Evolutionary conservation across 441 rosid genomes (phyloP).

Genomic region (Jatropha podagrica): DNA sequence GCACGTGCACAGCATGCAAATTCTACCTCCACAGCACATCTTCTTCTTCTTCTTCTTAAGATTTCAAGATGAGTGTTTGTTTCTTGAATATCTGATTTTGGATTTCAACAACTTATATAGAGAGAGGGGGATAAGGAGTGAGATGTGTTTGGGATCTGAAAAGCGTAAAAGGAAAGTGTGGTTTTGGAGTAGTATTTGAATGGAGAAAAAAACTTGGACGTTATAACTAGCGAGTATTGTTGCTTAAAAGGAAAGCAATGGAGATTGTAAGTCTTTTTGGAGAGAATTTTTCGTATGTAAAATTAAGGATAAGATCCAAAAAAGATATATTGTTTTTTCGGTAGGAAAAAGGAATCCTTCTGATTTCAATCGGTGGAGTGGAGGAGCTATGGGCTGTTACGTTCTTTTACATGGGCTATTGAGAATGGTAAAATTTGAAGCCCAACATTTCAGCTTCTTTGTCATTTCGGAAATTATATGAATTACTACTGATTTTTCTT

Average conservation of each 20-base stretch:
- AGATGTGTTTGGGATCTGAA: slow-evolving; percentile 17
- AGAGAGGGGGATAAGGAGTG: neutral
- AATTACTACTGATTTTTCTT: no score
- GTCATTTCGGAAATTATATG: no score
- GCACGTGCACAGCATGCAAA: slow-evolving; percentile 71
- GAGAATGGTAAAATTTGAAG: no score
- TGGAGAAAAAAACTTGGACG: slow-evolving; percentile 23
- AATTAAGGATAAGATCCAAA: neutral
- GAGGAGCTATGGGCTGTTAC: no score
- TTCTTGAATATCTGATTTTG: neutral
- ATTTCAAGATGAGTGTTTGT: neutral
- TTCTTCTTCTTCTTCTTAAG: slow-evolving; percentile 5
- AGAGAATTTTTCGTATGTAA: neutral
- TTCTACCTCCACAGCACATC: slow-evolving; percentile 68
- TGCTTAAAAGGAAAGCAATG: slow-evolving; percentile 35
- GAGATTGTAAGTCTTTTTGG: neutral
- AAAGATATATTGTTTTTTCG: no score
- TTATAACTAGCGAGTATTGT: slow-evolving; percentile 6
- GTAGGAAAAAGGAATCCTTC: no score
- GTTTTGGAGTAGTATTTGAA: neutral
- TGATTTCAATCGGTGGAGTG: no score
- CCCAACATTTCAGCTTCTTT: no score
- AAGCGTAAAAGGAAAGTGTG: slow-evolving; percentile 18
- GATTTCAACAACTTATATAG: neutral
- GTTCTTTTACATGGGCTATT: no score